Percentiles rank a stretch among this genome's conserved stretches.
Conservation (phyloP, 2,329 filamentous ascomycete genomes). For the Pyrenophora teres region DNA sequence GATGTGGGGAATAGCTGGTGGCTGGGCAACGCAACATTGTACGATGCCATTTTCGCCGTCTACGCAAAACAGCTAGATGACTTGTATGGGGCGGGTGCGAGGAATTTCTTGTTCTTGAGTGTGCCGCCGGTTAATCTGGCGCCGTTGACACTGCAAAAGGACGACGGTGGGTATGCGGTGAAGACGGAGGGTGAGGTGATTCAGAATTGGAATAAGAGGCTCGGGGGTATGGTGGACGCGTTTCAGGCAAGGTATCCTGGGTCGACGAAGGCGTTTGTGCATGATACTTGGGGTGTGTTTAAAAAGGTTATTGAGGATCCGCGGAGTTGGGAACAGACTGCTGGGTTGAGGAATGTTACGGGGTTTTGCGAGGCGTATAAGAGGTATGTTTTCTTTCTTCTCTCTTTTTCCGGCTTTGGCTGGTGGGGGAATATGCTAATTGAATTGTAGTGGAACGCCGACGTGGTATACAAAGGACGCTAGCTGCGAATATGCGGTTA, state of each 20-base stretch:
- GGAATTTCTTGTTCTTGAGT: slow-evolving; percentile 57
- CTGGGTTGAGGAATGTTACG: slow-evolving; percentile 60
- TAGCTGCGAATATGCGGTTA: slow-evolving; percentile 60
- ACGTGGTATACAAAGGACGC: slow-evolving; percentile 46
- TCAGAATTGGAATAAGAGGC: slow-evolving; percentile 56
- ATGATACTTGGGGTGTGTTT: slow-evolving; percentile 60
- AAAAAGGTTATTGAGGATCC: slow-evolving; percentile 59
- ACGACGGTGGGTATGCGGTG: slow-evolving; percentile 43
- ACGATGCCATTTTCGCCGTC: slow-evolving; percentile 44
- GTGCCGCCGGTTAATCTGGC: slow-evolving; percentile 57
- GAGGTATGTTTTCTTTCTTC: slow-evolving; percentile 44
- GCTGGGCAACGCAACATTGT: slow-evolving; percentile 42
- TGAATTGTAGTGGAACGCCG: slow-evolving; percentile 40
- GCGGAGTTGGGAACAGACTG: slow-evolving; percentile 55
- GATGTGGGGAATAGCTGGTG: slow-evolving; percentile 59
- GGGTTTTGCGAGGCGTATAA: slow-evolving; percentile 60
- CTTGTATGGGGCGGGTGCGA: slow-evolving; percentile 53
- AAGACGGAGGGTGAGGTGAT: slow-evolving; percentile 52
- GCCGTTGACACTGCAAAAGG: slow-evolving; percentile 51
- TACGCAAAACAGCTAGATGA: slow-evolving; percentile 47
- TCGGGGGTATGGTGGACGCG: slow-evolving; percentile 50
- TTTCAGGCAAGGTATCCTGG: slow-evolving; percentile 47
- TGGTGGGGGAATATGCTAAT: neutral
- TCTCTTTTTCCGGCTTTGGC: neutral
- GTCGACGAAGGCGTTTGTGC: slow-evolving; percentile 53